phyloP scores from a whole-genome alignment of 345 rosid genomes.

The Populus alba region DNA sequence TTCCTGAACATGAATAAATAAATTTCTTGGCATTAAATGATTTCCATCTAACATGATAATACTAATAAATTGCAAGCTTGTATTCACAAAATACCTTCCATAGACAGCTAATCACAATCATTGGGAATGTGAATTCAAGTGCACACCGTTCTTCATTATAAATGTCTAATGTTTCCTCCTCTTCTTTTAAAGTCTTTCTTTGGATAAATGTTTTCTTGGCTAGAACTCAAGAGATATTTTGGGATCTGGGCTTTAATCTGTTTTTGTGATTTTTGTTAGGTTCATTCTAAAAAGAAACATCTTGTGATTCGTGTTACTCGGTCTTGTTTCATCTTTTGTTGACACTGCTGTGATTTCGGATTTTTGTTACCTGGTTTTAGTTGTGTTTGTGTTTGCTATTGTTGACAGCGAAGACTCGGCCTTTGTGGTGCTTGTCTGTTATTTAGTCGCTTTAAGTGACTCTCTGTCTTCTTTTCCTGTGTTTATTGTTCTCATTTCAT shows the following conservation, averaged over 20 bases:
- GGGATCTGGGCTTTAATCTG: conserved; percentile 17
- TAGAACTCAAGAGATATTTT: conserved; percentile 8
- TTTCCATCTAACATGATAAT: not conserved
- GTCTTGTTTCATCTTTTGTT: not conserved
- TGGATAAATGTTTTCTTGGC: not conserved
- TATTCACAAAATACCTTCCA: not conserved
- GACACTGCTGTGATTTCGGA: not conserved
- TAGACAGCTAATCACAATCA: conserved; percentile 1
- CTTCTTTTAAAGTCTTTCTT: not conserved
- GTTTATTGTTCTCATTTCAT: not conserved
- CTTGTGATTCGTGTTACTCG: not conserved
- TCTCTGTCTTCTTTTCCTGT: not conserved
- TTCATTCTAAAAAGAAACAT: not conserved
- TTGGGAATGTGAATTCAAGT: not conserved
- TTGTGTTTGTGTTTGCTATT: not conserved
- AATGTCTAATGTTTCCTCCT: not conserved
- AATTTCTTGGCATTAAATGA: not conserved
- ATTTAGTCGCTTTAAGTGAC: not conserved
- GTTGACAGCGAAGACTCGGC: too few relatives aligned
- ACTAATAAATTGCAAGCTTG: not conserved
- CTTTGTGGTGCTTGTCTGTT: not conserved
- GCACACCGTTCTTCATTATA: not conserved
- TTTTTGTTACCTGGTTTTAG: not conserved
- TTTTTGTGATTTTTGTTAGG: not conserved
- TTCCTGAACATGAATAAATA: not conserved